Evolutionary conservation across 208 protist genomes (phyloP).

Genomic region (Herpetomonas tarakana): DNA sequence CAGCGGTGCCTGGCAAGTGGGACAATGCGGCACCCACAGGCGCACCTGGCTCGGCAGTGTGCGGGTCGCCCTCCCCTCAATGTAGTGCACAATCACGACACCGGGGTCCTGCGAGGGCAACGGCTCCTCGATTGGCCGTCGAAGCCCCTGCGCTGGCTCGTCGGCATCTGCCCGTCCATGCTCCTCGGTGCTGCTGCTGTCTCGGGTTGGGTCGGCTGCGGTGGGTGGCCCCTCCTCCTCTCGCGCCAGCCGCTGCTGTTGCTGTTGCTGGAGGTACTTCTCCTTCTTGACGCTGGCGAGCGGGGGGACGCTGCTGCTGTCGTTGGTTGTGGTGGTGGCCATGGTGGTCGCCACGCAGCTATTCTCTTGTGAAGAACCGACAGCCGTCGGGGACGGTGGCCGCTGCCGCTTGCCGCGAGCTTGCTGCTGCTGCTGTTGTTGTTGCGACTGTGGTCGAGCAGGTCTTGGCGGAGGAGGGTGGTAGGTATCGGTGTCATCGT

Average conservation of each 20-base stretch:
- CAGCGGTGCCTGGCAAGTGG: constrained; percentile 35
- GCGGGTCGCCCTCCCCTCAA: constrained; percentile 25
- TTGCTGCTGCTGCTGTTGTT: too few species aligned
- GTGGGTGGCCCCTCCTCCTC: not conserved
- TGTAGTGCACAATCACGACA: constrained; percentile 65
- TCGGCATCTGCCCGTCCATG: not conserved
- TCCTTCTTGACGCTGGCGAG: constrained; percentile 11
- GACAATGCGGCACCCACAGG: constrained; percentile 75
- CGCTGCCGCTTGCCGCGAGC: not conserved
- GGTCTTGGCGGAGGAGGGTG: not conserved
- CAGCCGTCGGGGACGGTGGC: not conserved
- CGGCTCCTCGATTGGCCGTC: constrained; percentile 7
- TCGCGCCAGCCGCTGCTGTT: not conserved
- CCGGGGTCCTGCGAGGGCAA: constrained; percentile 39
- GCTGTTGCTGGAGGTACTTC: not conserved
- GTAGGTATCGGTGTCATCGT: constrained; percentile 20
- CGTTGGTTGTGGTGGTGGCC: not conserved
- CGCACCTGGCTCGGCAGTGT: constrained; percentile 67
- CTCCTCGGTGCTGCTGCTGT: not conserved
- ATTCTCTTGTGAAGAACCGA: not conserved
- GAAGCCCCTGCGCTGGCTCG: not conserved
- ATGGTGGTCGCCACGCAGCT: not conserved
- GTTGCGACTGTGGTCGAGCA: too few species aligned
- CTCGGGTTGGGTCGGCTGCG: not conserved
- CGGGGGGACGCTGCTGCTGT: not conserved